These are phyloP conservation scores for Globisporangium nagaii DNA, from an alignment of 352 stramenopile genomes.

Conservation along the genomic window DNA sequence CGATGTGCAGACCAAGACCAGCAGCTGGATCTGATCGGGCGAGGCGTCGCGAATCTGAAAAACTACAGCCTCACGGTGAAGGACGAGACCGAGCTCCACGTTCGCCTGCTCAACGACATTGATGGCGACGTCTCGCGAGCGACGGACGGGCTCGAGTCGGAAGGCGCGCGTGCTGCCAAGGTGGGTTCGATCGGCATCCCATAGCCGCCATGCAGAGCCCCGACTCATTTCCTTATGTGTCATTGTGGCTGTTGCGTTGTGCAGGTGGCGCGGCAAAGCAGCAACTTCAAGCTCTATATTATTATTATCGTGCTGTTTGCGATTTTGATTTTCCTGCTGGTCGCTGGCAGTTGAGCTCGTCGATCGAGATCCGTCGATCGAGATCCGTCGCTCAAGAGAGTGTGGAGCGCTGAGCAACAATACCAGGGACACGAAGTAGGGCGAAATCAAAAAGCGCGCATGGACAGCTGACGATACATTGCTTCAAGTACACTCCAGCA, in stretches of 20 bases:
- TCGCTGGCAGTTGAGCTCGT: constrained; percentile 58
- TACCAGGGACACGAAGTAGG: too few relatives aligned
- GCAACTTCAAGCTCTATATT: constrained; percentile 92
- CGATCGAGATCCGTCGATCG: not conserved
- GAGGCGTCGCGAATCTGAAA: constrained; percentile 79
- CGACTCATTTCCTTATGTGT: not conserved
- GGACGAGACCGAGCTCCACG: constrained; percentile 87
- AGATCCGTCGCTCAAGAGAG: not conserved
- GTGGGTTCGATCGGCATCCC: constrained; percentile 20
- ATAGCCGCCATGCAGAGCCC: too few relatives aligned
- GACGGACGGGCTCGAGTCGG: constrained; percentile 78
- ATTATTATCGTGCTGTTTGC: constrained; percentile 84
- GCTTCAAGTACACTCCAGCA: constrained; percentile 4
- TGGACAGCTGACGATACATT: not conserved
- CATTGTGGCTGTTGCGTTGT: constrained; percentile 21
- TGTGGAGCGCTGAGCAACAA: too few relatives aligned
- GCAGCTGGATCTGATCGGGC: constrained; percentile 77
- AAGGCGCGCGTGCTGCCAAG: constrained; percentile 71
- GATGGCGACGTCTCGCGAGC: constrained; percentile 82
- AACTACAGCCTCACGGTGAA: constrained; percentile 85
- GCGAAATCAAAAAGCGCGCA: too few relatives aligned
- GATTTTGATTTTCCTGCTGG: constrained; percentile 87
- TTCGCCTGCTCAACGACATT: constrained; percentile 86
- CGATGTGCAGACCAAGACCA: constrained; percentile 74
- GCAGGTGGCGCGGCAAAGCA: constrained; percentile 91